Conservation (phyloP, 2,329 filamentous ascomycete species). For the Lizonia empirigonia region DNA sequence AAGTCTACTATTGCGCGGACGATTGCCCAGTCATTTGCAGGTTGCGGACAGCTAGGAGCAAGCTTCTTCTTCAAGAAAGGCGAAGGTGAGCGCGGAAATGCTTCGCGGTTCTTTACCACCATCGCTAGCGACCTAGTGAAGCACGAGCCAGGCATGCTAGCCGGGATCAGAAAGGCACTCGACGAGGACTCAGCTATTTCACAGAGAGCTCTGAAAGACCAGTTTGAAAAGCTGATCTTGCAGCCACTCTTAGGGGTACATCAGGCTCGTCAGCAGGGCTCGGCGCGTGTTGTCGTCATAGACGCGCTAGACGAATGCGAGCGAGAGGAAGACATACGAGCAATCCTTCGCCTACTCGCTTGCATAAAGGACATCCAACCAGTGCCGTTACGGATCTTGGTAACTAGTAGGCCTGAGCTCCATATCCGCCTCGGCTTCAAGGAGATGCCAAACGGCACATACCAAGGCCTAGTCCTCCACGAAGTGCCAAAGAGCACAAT, state of each 20-base stretch:
- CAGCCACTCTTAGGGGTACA: conserved; percentile 10
- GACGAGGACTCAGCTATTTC: conserved; percentile 13
- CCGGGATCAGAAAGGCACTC: conserved; percentile 21
- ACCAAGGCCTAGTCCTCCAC: conserved; percentile 29
- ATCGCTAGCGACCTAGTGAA: conserved; percentile 22
- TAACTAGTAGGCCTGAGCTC: conserved; percentile 30
- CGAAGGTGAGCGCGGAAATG: conserved; percentile 19
- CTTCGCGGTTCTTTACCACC: conserved; percentile 21
- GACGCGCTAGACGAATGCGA: conserved; percentile 45
- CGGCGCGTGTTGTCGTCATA: conserved; percentile 18
- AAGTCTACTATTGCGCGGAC: conserved; percentile 28
- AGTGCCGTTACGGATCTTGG: conserved; percentile 20
- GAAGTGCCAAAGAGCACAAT: conserved; percentile 25
- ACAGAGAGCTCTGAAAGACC: conserved; percentile 5
- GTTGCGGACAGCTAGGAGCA: conserved; percentile 10
- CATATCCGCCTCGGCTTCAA: conserved; percentile 28
- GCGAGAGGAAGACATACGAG: conserved; percentile 12
- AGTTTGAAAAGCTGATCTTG: conserved; percentile 17
- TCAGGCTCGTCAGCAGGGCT: not conserved
- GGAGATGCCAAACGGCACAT: conserved; percentile 24
- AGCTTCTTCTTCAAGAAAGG: conserved; percentile 24
- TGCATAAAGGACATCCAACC: conserved; percentile 15
- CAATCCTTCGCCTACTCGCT: conserved; percentile 22
- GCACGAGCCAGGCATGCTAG: conserved; percentile 12
- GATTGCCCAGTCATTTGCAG: conserved; percentile 21